phyloP scores from a whole-genome alignment of 2,329 filamentous ascomycete genomes.

The Microcera coccophila region DNA sequence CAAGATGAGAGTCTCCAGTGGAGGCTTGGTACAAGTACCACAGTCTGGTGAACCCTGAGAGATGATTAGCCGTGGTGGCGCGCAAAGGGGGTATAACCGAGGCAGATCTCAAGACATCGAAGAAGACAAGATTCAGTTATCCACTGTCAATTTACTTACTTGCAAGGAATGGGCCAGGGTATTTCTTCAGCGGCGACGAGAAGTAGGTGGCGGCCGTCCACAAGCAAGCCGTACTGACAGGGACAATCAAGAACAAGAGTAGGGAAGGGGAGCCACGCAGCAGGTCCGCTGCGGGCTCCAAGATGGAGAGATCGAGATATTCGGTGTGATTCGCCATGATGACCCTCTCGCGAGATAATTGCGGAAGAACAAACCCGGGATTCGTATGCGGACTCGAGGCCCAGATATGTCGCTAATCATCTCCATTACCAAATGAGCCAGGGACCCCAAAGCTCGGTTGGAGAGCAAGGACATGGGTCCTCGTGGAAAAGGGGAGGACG shows the following conservation, averaged over 20 bases:
- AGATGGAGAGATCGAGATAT: background rate
- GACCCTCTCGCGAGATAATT: no score
- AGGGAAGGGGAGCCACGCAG: background rate
- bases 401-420: no score
- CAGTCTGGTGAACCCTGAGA: slow-evolving; percentile 30
- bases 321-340: slow-evolving; percentile 8
- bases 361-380: no score
- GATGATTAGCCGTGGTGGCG: background rate
- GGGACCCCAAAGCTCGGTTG: no score
- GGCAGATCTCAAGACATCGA: background rate
- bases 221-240: background rate
- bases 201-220: slow-evolving; percentile 14
- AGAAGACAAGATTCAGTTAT: no score
- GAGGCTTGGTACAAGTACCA: slow-evolving; percentile 34
- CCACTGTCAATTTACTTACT: slow-evolving; percentile 22
- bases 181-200: slow-evolving; percentile 26
- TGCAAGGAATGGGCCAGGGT: slow-evolving; percentile 32
- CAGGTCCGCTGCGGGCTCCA: background rate
- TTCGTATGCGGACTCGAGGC: no score
- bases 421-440: no score
- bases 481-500: no score
- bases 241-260: background rate
- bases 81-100: background rate
- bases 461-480: no score
- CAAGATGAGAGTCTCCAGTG: slow-evolving; percentile 27